phyloP scores from a whole-genome alignment of 2,329 filamentous ascomycete genomes.

The Pyricularia pennisetigena region DNA sequence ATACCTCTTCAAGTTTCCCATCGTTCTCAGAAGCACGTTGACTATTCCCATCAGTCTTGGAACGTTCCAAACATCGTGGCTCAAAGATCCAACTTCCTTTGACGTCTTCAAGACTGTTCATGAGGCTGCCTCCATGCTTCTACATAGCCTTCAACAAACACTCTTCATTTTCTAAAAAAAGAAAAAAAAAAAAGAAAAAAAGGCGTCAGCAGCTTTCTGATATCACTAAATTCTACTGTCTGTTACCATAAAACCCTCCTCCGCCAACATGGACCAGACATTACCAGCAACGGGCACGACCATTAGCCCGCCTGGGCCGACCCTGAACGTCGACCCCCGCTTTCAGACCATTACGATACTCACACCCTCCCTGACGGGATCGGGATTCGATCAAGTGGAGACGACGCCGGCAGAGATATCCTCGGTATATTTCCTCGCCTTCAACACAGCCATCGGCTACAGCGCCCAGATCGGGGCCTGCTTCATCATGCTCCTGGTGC shows the following conservation, averaged over 20 bases:
- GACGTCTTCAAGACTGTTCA: background rate
- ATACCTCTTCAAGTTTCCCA: background rate
- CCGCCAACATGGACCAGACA: background rate
- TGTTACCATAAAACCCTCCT: background rate
- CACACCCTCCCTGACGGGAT: background rate
- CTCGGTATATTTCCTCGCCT: background rate
- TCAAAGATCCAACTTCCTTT: background rate
- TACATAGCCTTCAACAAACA: background rate
- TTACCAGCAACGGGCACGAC: background rate
- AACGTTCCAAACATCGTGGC: background rate
- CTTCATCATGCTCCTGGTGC: constrained; percentile 51
- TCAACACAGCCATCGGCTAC: constrained; percentile 11
- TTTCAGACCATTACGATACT: constrained; percentile 2
- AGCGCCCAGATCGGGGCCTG: constrained; percentile 22
- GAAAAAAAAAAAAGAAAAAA: too few relatives aligned
- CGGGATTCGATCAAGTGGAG: constrained; percentile 2
- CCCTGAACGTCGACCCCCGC: background rate
- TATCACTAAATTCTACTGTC: background rate
- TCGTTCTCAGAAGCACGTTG: background rate
- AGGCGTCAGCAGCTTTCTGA: too few relatives aligned
- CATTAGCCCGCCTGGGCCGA: background rate
- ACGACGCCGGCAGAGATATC: constrained; percentile 9
- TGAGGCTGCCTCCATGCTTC: background rate
- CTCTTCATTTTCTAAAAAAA: background rate
- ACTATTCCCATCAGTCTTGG: background rate